These are phyloP conservation scores for Nelumbo lutea DNA, from an alignment of 164 flowering plant species.

Conservation along the genomic window DNA sequence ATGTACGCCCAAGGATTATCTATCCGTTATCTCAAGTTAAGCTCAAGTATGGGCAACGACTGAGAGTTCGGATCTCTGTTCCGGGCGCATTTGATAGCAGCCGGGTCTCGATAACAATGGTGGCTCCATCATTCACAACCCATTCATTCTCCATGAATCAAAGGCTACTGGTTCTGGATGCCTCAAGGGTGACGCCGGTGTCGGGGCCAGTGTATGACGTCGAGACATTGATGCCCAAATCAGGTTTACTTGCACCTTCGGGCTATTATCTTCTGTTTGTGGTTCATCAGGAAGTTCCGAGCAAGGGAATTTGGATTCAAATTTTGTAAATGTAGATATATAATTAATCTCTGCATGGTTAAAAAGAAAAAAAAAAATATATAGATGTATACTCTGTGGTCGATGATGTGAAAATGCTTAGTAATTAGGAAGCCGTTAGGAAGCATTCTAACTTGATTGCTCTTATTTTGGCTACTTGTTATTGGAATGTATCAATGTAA, in stretches of 20 bases:
- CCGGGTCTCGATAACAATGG: slow-evolving; percentile 30
- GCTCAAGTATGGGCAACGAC: slow-evolving; percentile 13
- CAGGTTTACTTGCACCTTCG: slow-evolving; percentile 15
- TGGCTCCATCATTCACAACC: slow-evolving; percentile 44
- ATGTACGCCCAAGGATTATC: slow-evolving; percentile 27
- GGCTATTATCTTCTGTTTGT: slow-evolving; percentile 19
- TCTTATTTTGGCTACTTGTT: too few relatives aligned
- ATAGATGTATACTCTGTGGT: too few relatives aligned
- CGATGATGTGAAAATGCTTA: too few relatives aligned
- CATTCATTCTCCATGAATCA: slow-evolving; percentile 45
- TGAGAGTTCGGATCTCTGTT: slow-evolving; percentile 19
- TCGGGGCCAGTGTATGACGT: neutral
- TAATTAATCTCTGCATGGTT: too few relatives aligned
- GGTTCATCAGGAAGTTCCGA: slow-evolving; percentile 23
- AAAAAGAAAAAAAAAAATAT: too few relatives aligned
- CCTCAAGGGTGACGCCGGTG: neutral
- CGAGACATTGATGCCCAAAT: slow-evolving; percentile 9
- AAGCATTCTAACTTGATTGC: too few relatives aligned
- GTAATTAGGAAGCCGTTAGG: too few relatives aligned
- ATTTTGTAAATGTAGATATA: neutral
- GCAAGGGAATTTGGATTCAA: slow-evolving; percentile 23
- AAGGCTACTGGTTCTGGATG: slow-evolving; percentile 10
- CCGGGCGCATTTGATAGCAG: slow-evolving; percentile 4
- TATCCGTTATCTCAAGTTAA: slow-evolving; percentile 17
- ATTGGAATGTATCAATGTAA: too few relatives aligned